Percentiles rank a stretch among this genome's conserved stretches.
Evolutionary conservation across 1,284 basidiomycete genomes (phyloP).

Genomic region (Leccinum colubrinum): DNA sequence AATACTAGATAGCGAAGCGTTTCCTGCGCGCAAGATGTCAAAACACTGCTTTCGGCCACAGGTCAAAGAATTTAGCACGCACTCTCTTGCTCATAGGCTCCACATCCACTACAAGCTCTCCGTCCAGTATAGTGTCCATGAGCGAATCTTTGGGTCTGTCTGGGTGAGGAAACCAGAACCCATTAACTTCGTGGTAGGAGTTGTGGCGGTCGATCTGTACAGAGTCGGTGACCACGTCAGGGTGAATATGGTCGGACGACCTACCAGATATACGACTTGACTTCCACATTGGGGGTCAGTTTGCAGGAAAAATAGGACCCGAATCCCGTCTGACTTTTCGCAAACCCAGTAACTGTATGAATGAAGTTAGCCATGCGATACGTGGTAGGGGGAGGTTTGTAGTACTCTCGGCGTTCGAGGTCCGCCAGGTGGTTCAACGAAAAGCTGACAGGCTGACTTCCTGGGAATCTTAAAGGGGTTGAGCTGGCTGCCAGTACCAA

Average conservation of each 20-base stretch:
- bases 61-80: constrained; percentile 19
- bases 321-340: constrained; percentile 98
- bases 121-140: constrained; percentile 86
- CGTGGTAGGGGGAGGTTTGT: constrained; percentile 19
- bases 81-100: constrained; percentile 75
- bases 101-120: constrained; percentile 91
- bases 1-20: constrained; percentile 86
- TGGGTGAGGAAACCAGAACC: constrained; percentile 88
- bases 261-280: constrained; percentile 83
- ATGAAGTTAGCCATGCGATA: constrained; percentile 10
- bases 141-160: constrained; percentile 65
- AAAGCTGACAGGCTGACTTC: constrained; percentile 93
- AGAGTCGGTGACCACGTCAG: constrained; percentile 5
- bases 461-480: constrained; percentile 69
- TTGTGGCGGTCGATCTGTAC: constrained; percentile 94
- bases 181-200: constrained; percentile 70
- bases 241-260: constrained; percentile 24
- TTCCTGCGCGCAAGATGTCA: constrained; percentile 48
- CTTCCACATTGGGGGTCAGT: constrained; percentile 61
- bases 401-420: constrained; percentile 83
- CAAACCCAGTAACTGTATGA: constrained; percentile 93
- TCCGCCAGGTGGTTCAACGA: constrained; percentile 63
- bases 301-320: constrained; percentile 86
- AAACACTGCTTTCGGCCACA: constrained; percentile 4
- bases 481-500: constrained; percentile 5